Base-by-base conservation (phyloP, 371 early-diverging fungal species). In the Rhizomucor pusillus region DNA sequence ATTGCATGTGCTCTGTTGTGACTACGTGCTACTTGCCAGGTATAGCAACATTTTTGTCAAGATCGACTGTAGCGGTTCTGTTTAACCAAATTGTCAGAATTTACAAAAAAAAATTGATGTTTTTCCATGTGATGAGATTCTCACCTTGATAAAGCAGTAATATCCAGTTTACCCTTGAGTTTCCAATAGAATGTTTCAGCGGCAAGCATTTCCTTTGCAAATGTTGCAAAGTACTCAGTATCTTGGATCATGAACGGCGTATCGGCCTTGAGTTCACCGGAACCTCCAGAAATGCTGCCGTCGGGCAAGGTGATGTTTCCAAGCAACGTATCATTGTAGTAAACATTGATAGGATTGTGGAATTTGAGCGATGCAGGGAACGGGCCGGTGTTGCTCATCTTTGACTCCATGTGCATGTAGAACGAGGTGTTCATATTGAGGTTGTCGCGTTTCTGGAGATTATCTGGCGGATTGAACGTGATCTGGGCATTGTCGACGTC, bases 361-460 rank as follows among this genome's bases (percentile, higher is more conserved):
- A 77, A 77, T 29, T 64, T 67, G 51, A 77, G 63, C 10, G 61
- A 68, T 1, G 85, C 85, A 19, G 68, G 33, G 60, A 81, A 81
- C 10, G 85, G 81, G 55, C 85, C 85, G 20, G 85, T 85, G 49
- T 85, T 67, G 29, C 60, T 62, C 34, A 85, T 59, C 0, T 48
- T 22, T 43, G 77, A 79, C 35, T 70, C 56, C 79, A 85, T 78
- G 18, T 61, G 53, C 80, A 83, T 75, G 51, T 56, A 57, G 44
- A 83, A 68, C 23, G 76, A 60, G 16, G 62, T 56, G 16, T 52
- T 52, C 44, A 52, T 43, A 56, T 80, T 41, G 20, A 35, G 36
- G 20, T 52, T 65, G 52, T 65, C 69, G 19, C 73, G 71, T 29
- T 72, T 71, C 2, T 56, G 39, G 16, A 25, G 20, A 14, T 54